A percentile compares a stretch with the other conserved stretches of the same genome.
Conservation (phyloP, 768 basidiomycete species). For the Tulasnella sp. region DNA sequence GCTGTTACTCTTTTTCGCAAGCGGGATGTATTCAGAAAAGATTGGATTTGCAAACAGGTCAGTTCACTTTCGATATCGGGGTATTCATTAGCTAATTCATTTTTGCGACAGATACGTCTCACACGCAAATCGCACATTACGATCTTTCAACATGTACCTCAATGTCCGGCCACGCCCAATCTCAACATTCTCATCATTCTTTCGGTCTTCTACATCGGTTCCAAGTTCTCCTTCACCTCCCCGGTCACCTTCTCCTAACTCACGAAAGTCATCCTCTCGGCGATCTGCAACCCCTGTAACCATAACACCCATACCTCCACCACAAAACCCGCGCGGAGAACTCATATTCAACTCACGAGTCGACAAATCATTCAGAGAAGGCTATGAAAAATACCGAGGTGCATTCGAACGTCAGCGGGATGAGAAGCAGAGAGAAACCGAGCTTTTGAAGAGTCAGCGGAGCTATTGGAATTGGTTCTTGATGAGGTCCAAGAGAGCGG, state of each 20-base stretch:
- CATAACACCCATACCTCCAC: conserved; percentile 76
- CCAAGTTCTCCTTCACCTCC: neutral
- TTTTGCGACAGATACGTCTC: conserved; percentile 66
- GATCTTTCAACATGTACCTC: conserved; percentile 92
- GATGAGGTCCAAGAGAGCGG: neutral
- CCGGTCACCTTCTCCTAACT: neutral
- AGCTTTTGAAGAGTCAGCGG: neutral
- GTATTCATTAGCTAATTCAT: neutral
- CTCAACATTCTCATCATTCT: conserved; percentile 41
- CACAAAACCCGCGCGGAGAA: conserved; percentile 85
- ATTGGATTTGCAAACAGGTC: conserved; percentile 93
- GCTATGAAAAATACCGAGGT: conserved; percentile 82
- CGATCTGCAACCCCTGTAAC: conserved; percentile 22
- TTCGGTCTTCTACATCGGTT: conserved; percentile 36
- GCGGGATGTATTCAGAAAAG: conserved; percentile 92
- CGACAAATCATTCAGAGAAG: conserved; percentile 66
- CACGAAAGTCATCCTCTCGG: conserved; percentile 1
- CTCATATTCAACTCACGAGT: conserved; percentile 90
- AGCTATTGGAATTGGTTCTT: conserved; percentile 10
- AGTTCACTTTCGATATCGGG: conserved; percentile 23
- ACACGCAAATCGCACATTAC: conserved; percentile 82
- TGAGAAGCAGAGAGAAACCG: conserved; percentile 32
- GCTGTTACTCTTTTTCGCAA: conserved; percentile 87
- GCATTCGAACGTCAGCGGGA: conserved; percentile 72
- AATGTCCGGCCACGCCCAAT: conserved; percentile 79